Evolutionary conservation across 306 rosid species (phyloP).

Genomic region (Rosa chinensis): DNA sequence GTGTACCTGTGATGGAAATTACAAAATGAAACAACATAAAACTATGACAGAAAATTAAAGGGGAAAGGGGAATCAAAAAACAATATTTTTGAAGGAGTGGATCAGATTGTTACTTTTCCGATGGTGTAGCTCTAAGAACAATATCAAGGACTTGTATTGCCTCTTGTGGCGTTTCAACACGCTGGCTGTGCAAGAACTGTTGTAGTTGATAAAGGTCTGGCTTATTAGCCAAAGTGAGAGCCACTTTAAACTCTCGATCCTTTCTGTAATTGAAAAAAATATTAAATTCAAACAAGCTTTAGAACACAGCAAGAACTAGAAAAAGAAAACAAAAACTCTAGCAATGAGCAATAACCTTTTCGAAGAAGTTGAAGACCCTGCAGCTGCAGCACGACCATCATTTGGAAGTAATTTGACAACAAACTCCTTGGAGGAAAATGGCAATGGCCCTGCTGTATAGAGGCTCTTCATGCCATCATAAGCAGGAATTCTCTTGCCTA

Average conservation of each 20-base stretch:
- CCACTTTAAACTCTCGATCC: slow-evolving; percentile 51
- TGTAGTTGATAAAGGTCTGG: slow-evolving; percentile 44
- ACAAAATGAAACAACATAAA: not conserved
- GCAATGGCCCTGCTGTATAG: slow-evolving; percentile 50
- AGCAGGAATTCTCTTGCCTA: slow-evolving; percentile 44
- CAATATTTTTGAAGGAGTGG: not conserved
- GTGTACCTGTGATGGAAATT: not conserved
- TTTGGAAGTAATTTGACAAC: slow-evolving; percentile 30
- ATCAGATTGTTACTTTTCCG: slow-evolving; percentile 28
- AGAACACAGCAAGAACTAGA: not conserved
- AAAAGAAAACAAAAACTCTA: not conserved
- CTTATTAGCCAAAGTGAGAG: slow-evolving; percentile 36
- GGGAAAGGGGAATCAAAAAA: not conserved
- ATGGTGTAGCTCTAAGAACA: slow-evolving; percentile 53
- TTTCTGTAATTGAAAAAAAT: not conserved
- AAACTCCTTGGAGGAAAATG: slow-evolving; percentile 55
- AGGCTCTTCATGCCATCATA: slow-evolving; percentile 73
- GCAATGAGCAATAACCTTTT: slow-evolving; percentile 21
- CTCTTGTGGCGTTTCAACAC: slow-evolving; percentile 51
- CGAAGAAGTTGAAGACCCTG: slow-evolving; percentile 28
- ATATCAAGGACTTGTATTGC: slow-evolving; percentile 75
- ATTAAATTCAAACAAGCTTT: not conserved
- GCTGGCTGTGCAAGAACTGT: slow-evolving; percentile 41
- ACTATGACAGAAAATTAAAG: not conserved
- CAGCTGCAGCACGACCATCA: not conserved